A percentile compares a stretch with the other conserved stretches of the same genome.
Conservation (phyloP, 176 grass and related monocot genomes). For the Phyllostachys edulis region DNA sequence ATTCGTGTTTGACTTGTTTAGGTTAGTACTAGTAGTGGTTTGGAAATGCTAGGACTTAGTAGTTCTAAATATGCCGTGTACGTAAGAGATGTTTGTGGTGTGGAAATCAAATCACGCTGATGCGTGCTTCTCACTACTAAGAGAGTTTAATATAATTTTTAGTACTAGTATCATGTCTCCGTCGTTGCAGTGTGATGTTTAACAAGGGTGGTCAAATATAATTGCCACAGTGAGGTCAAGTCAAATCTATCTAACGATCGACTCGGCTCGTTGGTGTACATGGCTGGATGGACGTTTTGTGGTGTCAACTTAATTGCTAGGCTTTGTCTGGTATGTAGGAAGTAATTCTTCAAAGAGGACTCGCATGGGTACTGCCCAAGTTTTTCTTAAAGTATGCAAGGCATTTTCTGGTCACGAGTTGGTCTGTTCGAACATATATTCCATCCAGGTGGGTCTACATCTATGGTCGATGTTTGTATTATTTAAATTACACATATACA, state of each 20-base stretch:
- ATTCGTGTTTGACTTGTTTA: conserved; percentile 12
- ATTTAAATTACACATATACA: too few relatives aligned
- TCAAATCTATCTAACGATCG: not conserved
- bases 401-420: too few relatives aligned
- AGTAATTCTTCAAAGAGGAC: too few relatives aligned
- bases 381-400: too few relatives aligned
- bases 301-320: too few relatives aligned
- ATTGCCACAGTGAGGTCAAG: not conserved
- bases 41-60: not conserved
- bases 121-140: not conserved
- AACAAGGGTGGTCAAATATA: not conserved
- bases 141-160: not conserved
- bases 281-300: not conserved
- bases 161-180: not conserved
- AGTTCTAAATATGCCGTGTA: not conserved
- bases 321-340: too few relatives aligned
- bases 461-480: too few relatives aligned
- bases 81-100: not conserved
- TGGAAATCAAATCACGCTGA: not conserved
- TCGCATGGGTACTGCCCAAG: too few relatives aligned
- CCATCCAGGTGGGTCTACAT: too few relatives aligned
- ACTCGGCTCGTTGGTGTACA: not conserved
- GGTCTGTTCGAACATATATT: too few relatives aligned
- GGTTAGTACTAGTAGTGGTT: not conserved
- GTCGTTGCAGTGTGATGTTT: not conserved